Base-by-base conservation (phyloP, 2,329 filamentous ascomycete genomes). In the Ophioceras dolichostomum region DNA sequence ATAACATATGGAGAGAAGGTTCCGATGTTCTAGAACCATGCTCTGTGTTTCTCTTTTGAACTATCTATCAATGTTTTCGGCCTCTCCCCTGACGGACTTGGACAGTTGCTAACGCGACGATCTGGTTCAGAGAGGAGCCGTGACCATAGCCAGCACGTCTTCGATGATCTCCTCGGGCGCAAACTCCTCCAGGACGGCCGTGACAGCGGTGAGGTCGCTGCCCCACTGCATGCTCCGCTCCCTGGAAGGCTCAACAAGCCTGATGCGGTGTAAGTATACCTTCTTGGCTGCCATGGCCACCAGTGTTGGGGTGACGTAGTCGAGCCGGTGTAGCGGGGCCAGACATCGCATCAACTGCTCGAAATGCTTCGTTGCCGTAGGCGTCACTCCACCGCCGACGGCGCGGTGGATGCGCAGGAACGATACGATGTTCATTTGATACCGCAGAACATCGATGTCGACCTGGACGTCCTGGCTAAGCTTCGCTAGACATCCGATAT, bases 191-290 rank as follows among this genome's bases (percentile, higher is more conserved):
- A 95, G 59, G 34, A 87, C 47, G 13, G 70, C 66, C 44, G 72
- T 67, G 2, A 95, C 74, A 4, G 83, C 82, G 21, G 70, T 67
- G 0, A 81, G 47, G 37, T 82, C 77, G 55, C 89, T 95, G 0
- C 91, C 91, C 77, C 93, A 98, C 55, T 94, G 85, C 64, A 94
- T 71, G 54, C 87, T 95, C 34, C 87, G 70, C 61, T 96, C 91
- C 40, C 77, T 74, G 43, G 76, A 70, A 1, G 84, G 70, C 2
- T 61, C 59, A 0, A 81, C 75, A 39, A 95, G 70, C 12, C 73
- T 59, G 22, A 98, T 76, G 8, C 87, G 79, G 60, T 98, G 91
- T 14, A 82, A 68, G 52, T 94, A 98, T 18, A 94, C 73, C 61
- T 96, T 96, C 42, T 76, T 76, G 2, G 81, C 79, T 5, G 91